phyloP scores from a whole-genome alignment of 2,329 filamentous ascomycete genomes.

The Pseudogymnoascus sp. region DNA sequence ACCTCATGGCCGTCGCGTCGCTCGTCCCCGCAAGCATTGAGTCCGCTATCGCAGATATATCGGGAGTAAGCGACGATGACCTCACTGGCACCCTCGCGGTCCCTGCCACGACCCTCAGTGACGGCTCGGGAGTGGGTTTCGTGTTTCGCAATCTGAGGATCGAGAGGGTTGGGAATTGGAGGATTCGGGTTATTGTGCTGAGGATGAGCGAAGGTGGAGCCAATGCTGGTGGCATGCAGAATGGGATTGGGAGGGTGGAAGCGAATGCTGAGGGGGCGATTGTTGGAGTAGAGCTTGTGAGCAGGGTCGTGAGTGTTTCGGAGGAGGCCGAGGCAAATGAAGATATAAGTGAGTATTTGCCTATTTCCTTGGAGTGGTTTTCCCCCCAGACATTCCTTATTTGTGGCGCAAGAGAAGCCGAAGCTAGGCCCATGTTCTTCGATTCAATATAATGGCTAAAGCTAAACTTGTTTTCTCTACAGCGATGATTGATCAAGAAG shows the following conservation, averaged over 20 bases:
- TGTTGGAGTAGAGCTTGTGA: slow-evolving; percentile 1
- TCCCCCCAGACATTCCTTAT: not conserved
- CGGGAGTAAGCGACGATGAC: not conserved
- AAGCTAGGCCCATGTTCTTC: not conserved
- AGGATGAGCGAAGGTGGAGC: not conserved
- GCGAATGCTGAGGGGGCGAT: not conserved
- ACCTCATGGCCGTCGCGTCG: not conserved
- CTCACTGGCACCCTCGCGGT: slow-evolving; percentile 1
- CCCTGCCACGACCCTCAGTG: not conserved
- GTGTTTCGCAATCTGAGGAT: not conserved
- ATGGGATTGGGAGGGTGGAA: not conserved
- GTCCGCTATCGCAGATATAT: not conserved
- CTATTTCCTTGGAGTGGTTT: not conserved
- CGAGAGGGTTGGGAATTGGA: not conserved
- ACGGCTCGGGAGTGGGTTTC: not conserved
- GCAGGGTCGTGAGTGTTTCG: not conserved
- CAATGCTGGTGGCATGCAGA: not conserved
- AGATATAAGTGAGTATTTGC: slow-evolving; percentile 2
- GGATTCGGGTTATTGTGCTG: not conserved
- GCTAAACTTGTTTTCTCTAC: slow-evolving; percentile 1
- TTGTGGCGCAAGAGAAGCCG: not conserved
- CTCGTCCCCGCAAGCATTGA: not conserved
- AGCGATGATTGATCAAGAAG: not conserved
- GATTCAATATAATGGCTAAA: not conserved
- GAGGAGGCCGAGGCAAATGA: not conserved